Evolutionary conservation across 2,329 filamentous ascomycete genomes (phyloP).

Genomic region (Phaeophleospora eucalypticola): DNA sequence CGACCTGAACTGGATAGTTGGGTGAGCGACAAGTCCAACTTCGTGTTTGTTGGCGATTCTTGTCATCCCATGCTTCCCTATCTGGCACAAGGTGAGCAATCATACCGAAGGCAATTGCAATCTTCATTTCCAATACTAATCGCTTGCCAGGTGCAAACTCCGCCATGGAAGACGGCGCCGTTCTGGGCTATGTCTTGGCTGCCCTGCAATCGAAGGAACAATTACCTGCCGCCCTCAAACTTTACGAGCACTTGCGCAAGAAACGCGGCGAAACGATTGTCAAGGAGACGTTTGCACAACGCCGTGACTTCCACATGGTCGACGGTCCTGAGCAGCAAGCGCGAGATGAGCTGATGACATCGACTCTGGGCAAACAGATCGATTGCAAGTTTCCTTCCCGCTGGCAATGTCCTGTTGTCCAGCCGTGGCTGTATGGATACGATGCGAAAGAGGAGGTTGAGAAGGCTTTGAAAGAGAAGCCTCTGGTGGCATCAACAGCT

Average conservation of each 20-base stretch:
- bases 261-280: slow-evolving; percentile 53
- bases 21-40: slow-evolving; percentile 51
- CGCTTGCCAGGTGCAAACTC: slow-evolving; percentile 57
- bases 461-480: slow-evolving; percentile 23
- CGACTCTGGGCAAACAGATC: slow-evolving; percentile 51
- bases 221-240: slow-evolving; percentile 37
- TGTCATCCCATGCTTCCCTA: slow-evolving; percentile 45
- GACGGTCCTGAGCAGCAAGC: slow-evolving; percentile 54
- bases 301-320: slow-evolving; percentile 40
- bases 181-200: slow-evolving; percentile 57
- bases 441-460: slow-evolving; percentile 55
- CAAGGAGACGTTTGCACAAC: slow-evolving; percentile 56
- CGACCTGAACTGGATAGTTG: slow-evolving; percentile 51
- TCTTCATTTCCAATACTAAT: not conserved
- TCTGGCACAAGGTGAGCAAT: slow-evolving; percentile 48
- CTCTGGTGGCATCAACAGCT: not conserved
- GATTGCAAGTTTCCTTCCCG: slow-evolving; percentile 58
- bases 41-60: slow-evolving; percentile 53
- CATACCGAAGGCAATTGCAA: too few relatives aligned
- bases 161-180: slow-evolving; percentile 64
- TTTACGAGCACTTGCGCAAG: slow-evolving; percentile 47
- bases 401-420: slow-evolving; percentile 59
- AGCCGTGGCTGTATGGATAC: slow-evolving; percentile 63
- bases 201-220: slow-evolving; percentile 42
- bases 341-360: slow-evolving; percentile 56